Percentiles rank a stretch among this genome's conserved stretches.
phyloP scores from a whole-genome alignment of 2,329 filamentous ascomycete genomes.

The Colletotrichum liaoningense region DNA sequence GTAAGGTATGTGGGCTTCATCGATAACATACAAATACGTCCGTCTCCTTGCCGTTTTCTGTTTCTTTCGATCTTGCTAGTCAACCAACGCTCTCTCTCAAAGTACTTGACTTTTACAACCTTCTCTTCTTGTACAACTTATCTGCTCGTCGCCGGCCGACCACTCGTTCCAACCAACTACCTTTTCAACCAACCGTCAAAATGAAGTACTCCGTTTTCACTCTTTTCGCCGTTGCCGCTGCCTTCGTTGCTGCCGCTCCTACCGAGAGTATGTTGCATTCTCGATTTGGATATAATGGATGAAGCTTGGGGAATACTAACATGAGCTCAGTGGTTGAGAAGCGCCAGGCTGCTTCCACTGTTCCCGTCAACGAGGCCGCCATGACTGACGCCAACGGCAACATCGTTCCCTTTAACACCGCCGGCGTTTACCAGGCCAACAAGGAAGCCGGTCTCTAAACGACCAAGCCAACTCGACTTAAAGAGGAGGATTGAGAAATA shows the following conservation, averaged over 20 bases:
- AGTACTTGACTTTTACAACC: constrained; percentile 31
- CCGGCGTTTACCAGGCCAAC: constrained; percentile 55
- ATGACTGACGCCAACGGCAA: constrained; percentile 60
- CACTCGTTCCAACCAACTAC: constrained; percentile 46
- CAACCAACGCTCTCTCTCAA: constrained; percentile 29
- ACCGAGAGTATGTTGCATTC: constrained; percentile 30
- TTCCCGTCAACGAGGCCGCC: constrained; percentile 52
- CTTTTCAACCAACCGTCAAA: constrained; percentile 48
- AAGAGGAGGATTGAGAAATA: constrained; percentile 15
- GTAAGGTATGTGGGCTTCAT: not conserved
- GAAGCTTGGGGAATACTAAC: constrained; percentile 14
- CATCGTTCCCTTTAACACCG: constrained; percentile 57
- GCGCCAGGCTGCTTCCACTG: constrained; percentile 43
- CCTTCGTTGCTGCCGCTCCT: constrained; percentile 54
- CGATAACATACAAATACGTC: constrained; percentile 42
- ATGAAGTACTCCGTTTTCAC: constrained; percentile 65
- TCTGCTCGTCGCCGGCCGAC: constrained; percentile 65
- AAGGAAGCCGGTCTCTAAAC: constrained; percentile 50
- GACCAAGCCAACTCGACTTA: not conserved
- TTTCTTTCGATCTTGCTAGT: constrained; percentile 21
- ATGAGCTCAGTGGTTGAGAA: constrained; percentile 44
- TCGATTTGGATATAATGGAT: not conserved
- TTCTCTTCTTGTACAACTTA: constrained; percentile 44
- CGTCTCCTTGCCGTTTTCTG: constrained; percentile 28
- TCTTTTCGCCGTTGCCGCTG: constrained; percentile 58